phyloP scores from a whole-genome alignment of 164 flowering plant species.

The Cinnamomum chago region DNA sequence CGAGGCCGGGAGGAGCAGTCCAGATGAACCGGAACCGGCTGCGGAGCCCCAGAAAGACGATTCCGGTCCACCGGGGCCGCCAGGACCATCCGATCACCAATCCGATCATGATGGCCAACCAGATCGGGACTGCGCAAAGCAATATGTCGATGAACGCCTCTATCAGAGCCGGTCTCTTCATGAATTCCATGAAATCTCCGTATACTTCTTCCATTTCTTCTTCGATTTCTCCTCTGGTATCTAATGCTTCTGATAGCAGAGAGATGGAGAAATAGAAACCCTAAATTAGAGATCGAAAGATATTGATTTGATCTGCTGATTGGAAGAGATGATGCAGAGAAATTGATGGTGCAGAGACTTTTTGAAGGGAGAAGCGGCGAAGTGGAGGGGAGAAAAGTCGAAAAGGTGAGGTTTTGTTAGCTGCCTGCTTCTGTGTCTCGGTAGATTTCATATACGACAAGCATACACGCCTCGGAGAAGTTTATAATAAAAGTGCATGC shows the following conservation, averaged over 20 bases:
- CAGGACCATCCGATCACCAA: slow-evolving; percentile 96
- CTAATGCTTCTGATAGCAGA: no score
- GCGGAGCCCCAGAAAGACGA: slow-evolving; percentile 63
- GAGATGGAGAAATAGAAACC: not conserved
- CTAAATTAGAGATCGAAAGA: no score
- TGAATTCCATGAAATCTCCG: slow-evolving; percentile 41
- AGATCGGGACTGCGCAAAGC: slow-evolving; percentile 91
- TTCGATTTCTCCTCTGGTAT: no score
- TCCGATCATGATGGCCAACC: slow-evolving; percentile 96
- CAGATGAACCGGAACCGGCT: slow-evolving; percentile 62
- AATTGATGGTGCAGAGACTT: not conserved
- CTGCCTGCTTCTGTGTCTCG: no score
- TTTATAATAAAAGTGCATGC: no score
- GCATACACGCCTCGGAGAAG: no score
- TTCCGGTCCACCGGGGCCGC: slow-evolving; percentile 88
- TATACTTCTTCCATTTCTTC: slow-evolving; percentile 25
- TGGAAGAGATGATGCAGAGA: not conserved
- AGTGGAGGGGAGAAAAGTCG: no score
- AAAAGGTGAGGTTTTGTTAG: no score
- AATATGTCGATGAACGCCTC: slow-evolving; percentile 92
- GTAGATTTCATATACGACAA: no score
- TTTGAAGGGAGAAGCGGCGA: no score
- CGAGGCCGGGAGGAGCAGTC: slow-evolving; percentile 80
- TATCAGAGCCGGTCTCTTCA: slow-evolving; percentile 48
- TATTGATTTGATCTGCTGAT: not conserved